Conservation (phyloP, 139 green algal genomes). For the Coelastrella sp. region DNA sequence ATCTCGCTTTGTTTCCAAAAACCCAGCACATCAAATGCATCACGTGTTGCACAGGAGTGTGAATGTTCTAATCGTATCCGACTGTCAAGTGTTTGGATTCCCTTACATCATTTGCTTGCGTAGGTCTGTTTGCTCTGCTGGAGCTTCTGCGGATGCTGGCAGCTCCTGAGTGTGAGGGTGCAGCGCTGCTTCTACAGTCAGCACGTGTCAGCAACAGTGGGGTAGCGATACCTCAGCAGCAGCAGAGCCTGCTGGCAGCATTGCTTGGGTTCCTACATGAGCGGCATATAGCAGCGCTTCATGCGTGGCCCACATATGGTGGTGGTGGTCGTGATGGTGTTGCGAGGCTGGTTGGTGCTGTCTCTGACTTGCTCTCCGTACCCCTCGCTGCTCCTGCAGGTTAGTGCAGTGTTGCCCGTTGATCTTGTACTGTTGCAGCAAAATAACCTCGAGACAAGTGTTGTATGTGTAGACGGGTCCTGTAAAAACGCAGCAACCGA, state of each 20-base stretch:
- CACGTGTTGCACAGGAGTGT: no score
- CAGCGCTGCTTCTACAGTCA: neutral
- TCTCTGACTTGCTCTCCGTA: slow-evolving; percentile 46
- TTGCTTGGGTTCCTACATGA: slow-evolving; percentile 64
- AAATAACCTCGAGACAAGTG: no score
- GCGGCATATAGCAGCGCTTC: slow-evolving; percentile 61
- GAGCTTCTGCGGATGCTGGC: slow-evolving; percentile 52
- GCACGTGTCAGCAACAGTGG: neutral
- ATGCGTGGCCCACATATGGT: slow-evolving; percentile 47
- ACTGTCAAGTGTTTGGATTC: no score
- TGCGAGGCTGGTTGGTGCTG: neutral
- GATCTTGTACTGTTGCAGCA: no score
- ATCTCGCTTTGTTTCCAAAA: neutral
- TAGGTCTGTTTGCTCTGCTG: slow-evolving; percentile 65
- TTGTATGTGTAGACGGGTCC: no score
- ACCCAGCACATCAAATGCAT: no score
- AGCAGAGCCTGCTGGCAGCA: slow-evolving; percentile 50
- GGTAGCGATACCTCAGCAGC: slow-evolving; percentile 24
- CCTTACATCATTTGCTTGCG: neutral
- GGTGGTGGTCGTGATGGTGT: slow-evolving; percentile 53
- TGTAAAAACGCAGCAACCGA: no score
- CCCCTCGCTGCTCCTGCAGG: slow-evolving; percentile 29
- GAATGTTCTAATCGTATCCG: no score
- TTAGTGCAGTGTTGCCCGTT: neutral
- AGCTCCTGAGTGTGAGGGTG: slow-evolving; percentile 52